Conservation (phyloP, 345 rosid genomes). For the Anastatica hierochuntica region DNA sequence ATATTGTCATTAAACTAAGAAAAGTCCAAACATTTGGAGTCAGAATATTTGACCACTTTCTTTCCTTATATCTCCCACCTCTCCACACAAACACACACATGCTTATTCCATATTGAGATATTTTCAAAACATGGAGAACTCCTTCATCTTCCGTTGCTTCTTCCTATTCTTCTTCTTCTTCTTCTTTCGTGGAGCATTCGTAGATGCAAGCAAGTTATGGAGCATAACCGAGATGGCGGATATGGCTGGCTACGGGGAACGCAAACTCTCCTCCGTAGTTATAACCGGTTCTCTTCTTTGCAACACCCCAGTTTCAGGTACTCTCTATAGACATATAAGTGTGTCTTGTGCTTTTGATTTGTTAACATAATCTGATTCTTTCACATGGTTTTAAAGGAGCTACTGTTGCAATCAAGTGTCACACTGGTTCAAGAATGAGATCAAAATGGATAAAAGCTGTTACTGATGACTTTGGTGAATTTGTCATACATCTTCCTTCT, state of each 20-base stretch:
- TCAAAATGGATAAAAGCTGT: constrained; percentile 19
- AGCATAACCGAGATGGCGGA: constrained; percentile 25
- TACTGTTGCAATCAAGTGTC: constrained; percentile 20
- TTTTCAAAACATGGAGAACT: constrained; percentile 7
- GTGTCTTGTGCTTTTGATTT: background rate
- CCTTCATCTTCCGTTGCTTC: constrained; percentile 15
- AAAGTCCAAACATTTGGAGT: constrained; percentile 7
- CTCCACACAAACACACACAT: background rate
- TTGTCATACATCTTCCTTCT: constrained; percentile 28
- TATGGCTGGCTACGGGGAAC: constrained; percentile 28
- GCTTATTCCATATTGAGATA: background rate
- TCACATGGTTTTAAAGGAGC: constrained; percentile 14
- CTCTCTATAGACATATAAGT: background rate
- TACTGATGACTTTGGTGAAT: constrained; percentile 27
- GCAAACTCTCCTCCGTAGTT: constrained; percentile 26
- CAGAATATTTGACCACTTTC: background rate
- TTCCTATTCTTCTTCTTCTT: constrained; percentile 24
- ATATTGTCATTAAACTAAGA: constrained; percentile 3
- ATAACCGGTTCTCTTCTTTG: constrained; percentile 26
- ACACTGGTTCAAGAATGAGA: constrained; percentile 9
- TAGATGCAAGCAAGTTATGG: constrained; percentile 25
- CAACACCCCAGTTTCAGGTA: constrained; percentile 24
- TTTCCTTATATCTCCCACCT: constrained; percentile 17
- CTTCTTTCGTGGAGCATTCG: constrained; percentile 17
- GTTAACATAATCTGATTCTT: background rate